Conservation (phyloP, 2,329 filamentous ascomycete genomes). For the Diaporthe citri region DNA sequence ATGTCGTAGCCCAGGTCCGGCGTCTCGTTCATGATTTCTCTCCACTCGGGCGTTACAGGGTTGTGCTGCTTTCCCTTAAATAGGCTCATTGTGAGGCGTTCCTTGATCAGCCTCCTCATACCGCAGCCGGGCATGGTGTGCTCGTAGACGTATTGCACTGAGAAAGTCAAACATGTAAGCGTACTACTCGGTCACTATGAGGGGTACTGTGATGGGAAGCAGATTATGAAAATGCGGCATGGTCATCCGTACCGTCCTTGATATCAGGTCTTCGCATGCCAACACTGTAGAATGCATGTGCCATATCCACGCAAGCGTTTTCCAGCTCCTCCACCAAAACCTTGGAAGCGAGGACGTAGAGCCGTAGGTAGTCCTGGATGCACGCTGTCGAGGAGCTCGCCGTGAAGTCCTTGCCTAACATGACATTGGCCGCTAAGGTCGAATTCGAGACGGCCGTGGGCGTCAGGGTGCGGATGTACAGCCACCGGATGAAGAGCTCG, state of each 20-base stretch:
- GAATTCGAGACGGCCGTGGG: slow-evolving; percentile 17
- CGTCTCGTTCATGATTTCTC: slow-evolving; percentile 35
- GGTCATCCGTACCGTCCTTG: slow-evolving; percentile 24
- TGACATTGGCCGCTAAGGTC: neutral
- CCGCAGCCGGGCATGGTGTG: slow-evolving; percentile 32
- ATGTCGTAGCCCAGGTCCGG: slow-evolving; percentile 36
- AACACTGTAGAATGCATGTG: slow-evolving; percentile 34
- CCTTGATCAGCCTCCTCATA: slow-evolving; percentile 36
- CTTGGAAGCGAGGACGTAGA: slow-evolving; percentile 38
- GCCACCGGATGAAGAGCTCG: slow-evolving; percentile 39
- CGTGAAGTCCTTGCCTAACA: slow-evolving; percentile 16
- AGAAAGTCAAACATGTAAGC: neutral
- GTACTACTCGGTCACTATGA: too few relatives aligned
- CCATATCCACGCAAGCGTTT: slow-evolving; percentile 36
- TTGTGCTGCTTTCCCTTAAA: slow-evolving; percentile 38
- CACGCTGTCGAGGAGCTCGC: slow-evolving; percentile 1
- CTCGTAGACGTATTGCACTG: slow-evolving; percentile 38
- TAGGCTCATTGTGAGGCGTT: slow-evolving; percentile 35
- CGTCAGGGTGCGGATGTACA: slow-evolving; percentile 34
- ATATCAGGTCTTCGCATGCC: slow-evolving; percentile 36
- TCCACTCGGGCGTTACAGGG: slow-evolving; percentile 35
- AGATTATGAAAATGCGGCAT: neutral
- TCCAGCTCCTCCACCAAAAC: slow-evolving; percentile 38
- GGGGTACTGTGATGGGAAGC: neutral
- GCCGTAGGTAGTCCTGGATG: slow-evolving; percentile 33